Conservation (phyloP, 805 yeast species). For the Sugiyamaella marilandica region DNA sequence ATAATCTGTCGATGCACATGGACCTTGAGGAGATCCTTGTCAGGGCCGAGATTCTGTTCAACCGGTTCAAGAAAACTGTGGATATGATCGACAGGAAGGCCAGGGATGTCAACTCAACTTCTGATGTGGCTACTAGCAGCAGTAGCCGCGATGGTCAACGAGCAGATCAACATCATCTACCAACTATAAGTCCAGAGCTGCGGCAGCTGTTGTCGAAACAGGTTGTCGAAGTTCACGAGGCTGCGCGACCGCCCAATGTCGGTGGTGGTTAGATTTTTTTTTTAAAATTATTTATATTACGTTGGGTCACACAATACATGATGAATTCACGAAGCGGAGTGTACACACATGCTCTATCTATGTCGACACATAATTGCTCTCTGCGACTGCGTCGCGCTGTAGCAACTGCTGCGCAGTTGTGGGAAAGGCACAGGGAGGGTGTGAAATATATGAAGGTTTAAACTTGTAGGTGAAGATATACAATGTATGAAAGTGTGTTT, state of each 20-base stretch:
- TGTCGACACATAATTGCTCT: too few relatives aligned
- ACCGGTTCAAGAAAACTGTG: slow-evolving; percentile 74
- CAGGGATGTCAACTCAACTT: slow-evolving; percentile 21
- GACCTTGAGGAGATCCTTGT: slow-evolving; percentile 71
- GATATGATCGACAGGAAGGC: slow-evolving; percentile 58
- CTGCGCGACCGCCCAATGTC: slow-evolving; percentile 32
- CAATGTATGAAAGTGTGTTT: too few relatives aligned
- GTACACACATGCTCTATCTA: not conserved
- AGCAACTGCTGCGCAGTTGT: too few relatives aligned
- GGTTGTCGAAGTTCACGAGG: slow-evolving; percentile 61
- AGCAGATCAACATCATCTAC: slow-evolving; percentile 14
- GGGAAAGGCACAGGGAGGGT: too few relatives aligned
- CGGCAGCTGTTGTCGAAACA: slow-evolving; percentile 57
- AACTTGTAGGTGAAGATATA: too few relatives aligned
- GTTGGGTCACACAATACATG: not conserved
- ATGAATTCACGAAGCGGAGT: not conserved
- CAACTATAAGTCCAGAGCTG: slow-evolving; percentile 45
- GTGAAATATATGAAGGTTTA: too few relatives aligned
- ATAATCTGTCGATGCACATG: slow-evolving; percentile 75
- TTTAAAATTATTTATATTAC: not conserved
- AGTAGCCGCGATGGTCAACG: slow-evolving; percentile 4
- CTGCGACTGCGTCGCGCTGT: too few relatives aligned
- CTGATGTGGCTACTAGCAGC: slow-evolving; percentile 19
- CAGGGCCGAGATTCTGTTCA: slow-evolving; percentile 79
- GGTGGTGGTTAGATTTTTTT: slow-evolving; percentile 24